These are phyloP conservation scores for Geranomyces michiganensis DNA, from an alignment of 192 early-diverging fungal genomes.

Conservation along the genomic window DNA sequence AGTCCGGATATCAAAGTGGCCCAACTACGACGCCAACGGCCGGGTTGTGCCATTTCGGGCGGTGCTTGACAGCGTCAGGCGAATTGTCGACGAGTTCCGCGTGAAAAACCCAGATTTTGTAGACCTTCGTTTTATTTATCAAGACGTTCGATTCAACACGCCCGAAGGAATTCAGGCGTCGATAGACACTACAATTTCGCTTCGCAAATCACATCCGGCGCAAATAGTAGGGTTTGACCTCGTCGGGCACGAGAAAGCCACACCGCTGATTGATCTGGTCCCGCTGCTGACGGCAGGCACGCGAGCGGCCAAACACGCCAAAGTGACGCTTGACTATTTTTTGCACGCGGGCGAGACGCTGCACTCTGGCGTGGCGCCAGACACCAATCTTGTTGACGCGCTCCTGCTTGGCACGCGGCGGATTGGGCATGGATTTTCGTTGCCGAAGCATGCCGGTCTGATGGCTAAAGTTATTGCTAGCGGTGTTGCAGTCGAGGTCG, in stretches of 20 bases:
- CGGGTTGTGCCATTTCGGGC: neutral
- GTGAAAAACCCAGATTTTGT: constrained; percentile 2
- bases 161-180: neutral
- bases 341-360: constrained; percentile 7
- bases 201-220: constrained; percentile 4
- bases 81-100: constrained; percentile 5
- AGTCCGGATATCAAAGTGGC: constrained; percentile 11
- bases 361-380: neutral
- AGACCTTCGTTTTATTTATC: constrained; percentile 12
- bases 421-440: neutral
- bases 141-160: constrained; percentile 10
- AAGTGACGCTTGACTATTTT: neutral
- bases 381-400: constrained; percentile 11
- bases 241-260: constrained; percentile 11
- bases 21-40: neutral
- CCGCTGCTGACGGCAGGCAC: neutral
- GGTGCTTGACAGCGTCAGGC: constrained; percentile 16
- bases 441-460: neutral
- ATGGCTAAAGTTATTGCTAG: neutral
- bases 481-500: constrained; percentile 1
- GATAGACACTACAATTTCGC: neutral
- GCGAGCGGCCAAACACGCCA: neutral
- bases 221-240: constrained; percentile 20
- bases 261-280: neutral
- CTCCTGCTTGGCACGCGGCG: neutral